Base-by-base conservation (phyloP, 768 basidiomycete genomes). In the Cystobasidium ongulense region DNA sequence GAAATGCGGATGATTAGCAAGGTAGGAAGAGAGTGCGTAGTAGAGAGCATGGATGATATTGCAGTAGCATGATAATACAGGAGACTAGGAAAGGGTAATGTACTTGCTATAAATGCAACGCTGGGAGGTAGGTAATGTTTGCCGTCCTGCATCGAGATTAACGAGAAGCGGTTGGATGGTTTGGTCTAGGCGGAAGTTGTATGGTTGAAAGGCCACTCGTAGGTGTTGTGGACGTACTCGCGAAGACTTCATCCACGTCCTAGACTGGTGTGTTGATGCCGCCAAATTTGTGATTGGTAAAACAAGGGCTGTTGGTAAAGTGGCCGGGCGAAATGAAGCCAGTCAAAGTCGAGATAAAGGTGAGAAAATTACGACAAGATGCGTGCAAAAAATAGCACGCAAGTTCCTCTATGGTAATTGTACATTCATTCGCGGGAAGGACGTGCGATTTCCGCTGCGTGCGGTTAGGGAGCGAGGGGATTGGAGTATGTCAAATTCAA, bases 191-290 rank as follows among this genome's bases (percentile, higher is more conserved):
- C 65, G 65, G 46, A 41, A 18, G 43, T 64, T 61, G 36, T 38
- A 64, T 64, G 63, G 63, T 46, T 31, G 18, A 67, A 67, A 67
- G 65, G 43, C 65, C 50, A 50, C 25, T 31, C 65, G n/a, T 46
- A 25, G 39, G 65, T 67, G 63, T 27, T 59, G 36, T 8, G 33
- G 11, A 25, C 23, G 63, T 4, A 11, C 23, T 43, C 13, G 63
- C n/a, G 18, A 38, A 38, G 18, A 27, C 7, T 21, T 38, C 7
- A 18, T 41, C 25, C 39, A 15, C 17, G 33, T 33, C 17, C 10
- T 67, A 59, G 65, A 29, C 50, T 50, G 43, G 65, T 33, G 65
- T 67, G 65, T 67, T 67, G 65, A 67, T 67, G 65, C 43, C 65
- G 65, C 65, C 53, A 27, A 27, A 38, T 50, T 50, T 50, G 15